These are phyloP conservation scores for Telfairia occidentalis DNA, from an alignment of 331 rosid species.

Conservation along the genomic window DNA sequence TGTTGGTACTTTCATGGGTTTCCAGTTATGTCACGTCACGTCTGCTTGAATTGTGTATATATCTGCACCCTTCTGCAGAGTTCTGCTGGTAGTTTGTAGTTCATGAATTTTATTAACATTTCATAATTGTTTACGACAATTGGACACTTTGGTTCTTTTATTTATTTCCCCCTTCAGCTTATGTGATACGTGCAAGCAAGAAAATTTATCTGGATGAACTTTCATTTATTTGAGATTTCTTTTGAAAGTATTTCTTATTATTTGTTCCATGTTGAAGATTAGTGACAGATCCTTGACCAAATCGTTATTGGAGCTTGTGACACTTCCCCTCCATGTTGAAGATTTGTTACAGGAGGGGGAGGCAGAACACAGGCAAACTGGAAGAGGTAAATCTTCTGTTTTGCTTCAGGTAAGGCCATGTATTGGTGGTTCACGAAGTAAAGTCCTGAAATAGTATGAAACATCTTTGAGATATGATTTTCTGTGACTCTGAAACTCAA, in stretches of 20 bases:
- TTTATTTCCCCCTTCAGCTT: conserved; percentile 18
- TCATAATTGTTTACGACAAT: conserved; percentile 24
- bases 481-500: background rate
- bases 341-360: background rate
- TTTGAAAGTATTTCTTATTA: background rate
- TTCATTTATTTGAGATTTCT: conserved; percentile 7
- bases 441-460: background rate
- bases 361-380: background rate
- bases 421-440: background rate
- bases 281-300: background rate
- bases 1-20: conserved; percentile 16
- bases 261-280: conserved; percentile 8
- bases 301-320: background rate
- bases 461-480: background rate
- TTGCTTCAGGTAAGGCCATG: background rate
- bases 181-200: conserved; percentile 14
- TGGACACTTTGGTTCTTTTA: conserved; percentile 20
- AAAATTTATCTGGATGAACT: conserved; percentile 10
- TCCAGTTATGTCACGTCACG: conserved; percentile 17
- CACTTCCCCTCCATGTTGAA: background rate
- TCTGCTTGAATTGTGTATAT: conserved; percentile 40
- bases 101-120: conserved; percentile 17
- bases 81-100: conserved; percentile 20
- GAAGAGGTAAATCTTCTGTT: background rate
- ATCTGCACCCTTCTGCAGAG: conserved; percentile 39